Base-by-base conservation (phyloP, 768 basidiomycete species). In the Termitomyces sp. region DNA sequence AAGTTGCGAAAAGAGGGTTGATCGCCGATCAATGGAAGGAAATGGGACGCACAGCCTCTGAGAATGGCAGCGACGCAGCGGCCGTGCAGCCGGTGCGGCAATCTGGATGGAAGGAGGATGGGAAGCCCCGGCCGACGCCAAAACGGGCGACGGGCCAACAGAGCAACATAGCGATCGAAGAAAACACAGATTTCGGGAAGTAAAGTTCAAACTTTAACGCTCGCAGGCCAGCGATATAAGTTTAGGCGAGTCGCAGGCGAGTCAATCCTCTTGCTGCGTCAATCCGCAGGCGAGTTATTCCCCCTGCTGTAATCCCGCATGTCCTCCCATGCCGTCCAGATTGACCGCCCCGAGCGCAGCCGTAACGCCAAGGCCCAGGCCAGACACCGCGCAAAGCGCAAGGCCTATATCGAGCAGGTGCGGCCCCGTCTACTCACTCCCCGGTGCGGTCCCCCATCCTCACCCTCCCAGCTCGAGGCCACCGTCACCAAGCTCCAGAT, bases 341-440 rank as follows among this genome's bases (percentile, higher is more conserved):
- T 76, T 66, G 85, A 87, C 72, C 82, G 82, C 69, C 87, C 87
- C 77, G 87, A 89, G 73, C 85, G 87, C 63, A 88, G 86, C 80
- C 86, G 89, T 77, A 91, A 91, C 75, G 88, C 87, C 53, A 87
- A 86, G 72, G 91, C 91, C 10, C 91, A 94, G 75, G 91, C 91
- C 37, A 78, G 91, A 64, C 91, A 94, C 77, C 84, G 91, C 59
- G 91, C 91, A 69, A 94, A 94, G 71, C 81, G 91, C 73, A 94
- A 94, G 75, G 91, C 91, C 11, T 94, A 94, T 76, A 92, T 94
- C 67, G 90, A 93, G 63, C 89, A 91, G 80, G 91, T 90, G 53
- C 23, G 75, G 64, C 37, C 28, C 38, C 8, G 30, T 40, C 26
- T 12, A 17, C 7, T 10, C n/a, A 28, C 5, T 23, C n/a, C 47